Evolutionary conservation across 2,329 filamentous ascomycete species (phyloP), one percentile per base, ranked within the genome.

Genomic region (Neofusicoccum umdonicola): DNA sequence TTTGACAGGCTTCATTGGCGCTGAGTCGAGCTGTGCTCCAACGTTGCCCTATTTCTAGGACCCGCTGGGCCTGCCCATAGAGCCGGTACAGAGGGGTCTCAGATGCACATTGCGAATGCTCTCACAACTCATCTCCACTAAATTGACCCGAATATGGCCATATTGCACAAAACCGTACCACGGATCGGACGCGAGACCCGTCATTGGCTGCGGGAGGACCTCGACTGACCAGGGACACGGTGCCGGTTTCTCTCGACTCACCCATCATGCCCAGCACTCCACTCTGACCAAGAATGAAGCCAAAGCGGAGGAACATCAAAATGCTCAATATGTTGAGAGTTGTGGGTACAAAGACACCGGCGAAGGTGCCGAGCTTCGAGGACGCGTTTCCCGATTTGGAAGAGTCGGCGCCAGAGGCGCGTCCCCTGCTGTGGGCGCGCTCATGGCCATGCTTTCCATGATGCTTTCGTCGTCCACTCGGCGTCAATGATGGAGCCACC

Each of bases 301-400:
- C 92, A 75, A 96, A 96, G 22, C 92, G 87, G 71, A 96, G 82
- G 78, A 96, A 96, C 91, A 96, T 96, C 67, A 96, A 84, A 77
- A 96, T 96, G 71, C 91, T 94, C 69, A 96, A 80, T 47, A 96
- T 92, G 76, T 95, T 96, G 69, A 96, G 82, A 67, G 89, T 93
- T n/a, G 92, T 92, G 1, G 92, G 92, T 15, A 96, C 90, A 75
- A 93, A 96, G 54, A 96, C 78, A 15, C 77, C 77, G 44, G 77
- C 74, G 69, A 92, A 87, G 8, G 87, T 88, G 42, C 90, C 90
- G 65, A 96, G 82, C 78, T 95, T 95, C 69, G 75, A 75, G 11
- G 56, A 15, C 2, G 41, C 27, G 41, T 47, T n/a, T 19, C 34
- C 61, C 12, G 39, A 7, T 12, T 39, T 45, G 61, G 48, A 4